phyloP scores from a whole-genome alignment of 192 early-diverging fungal genomes.

The Backusella psychrophila region DNA sequence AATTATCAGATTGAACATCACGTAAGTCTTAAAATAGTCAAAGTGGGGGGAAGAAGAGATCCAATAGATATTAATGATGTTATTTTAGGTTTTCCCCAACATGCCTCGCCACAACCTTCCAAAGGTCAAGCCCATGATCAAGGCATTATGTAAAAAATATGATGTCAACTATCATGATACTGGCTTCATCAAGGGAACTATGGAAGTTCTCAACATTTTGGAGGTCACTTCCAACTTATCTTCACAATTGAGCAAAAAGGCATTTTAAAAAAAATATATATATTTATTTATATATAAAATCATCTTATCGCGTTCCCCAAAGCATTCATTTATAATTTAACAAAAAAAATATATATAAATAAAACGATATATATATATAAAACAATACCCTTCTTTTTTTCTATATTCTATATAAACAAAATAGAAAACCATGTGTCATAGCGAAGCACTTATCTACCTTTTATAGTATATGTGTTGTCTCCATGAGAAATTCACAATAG shows the following conservation, averaged over 20 bases:
- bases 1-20: slow-evolving; percentile 91
- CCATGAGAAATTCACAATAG: neutral
- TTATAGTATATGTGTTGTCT: neutral
- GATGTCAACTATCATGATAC: slow-evolving; percentile 15
- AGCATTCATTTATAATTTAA: neutral
- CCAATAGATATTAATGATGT: neutral
- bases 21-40: slow-evolving; percentile 31
- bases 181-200: slow-evolving; percentile 18
- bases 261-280: slow-evolving; percentile 21
- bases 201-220: slow-evolving; percentile 33
- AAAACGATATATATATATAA: neutral
- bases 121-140: slow-evolving; percentile 63
- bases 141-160: slow-evolving; percentile 48
- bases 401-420: neutral
- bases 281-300: slow-evolving; percentile 50
- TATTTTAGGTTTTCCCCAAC: slow-evolving; percentile 64
- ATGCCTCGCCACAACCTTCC: slow-evolving; percentile 74
- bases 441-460: neutral
- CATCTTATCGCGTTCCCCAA: slow-evolving; percentile 34
- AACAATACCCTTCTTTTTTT: neutral
- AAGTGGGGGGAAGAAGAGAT: neutral
- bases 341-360: neutral
- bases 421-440: neutral
- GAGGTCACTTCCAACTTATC: slow-evolving; percentile 29
- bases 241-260: slow-evolving; percentile 31